Percentiles rank a stretch among this genome's conserved stretches.
Evolutionary conservation across 306 rosid species (phyloP).

Genomic region (Coriaria nepalensis): DNA sequence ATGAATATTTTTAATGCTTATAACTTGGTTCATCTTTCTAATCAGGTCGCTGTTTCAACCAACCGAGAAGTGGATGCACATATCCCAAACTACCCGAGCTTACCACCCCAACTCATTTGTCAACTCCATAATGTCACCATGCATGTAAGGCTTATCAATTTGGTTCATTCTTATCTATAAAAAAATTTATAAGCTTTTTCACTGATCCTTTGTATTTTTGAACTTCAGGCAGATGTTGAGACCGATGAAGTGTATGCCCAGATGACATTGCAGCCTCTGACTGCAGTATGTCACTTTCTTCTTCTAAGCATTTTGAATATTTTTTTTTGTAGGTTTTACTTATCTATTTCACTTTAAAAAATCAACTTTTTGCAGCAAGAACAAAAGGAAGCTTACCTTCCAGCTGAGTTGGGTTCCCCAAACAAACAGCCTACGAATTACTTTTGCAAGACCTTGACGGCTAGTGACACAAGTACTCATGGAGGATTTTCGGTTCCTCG

Average conservation of each 20-base stretch:
- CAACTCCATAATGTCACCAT: constrained; percentile 95
- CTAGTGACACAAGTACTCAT: constrained; percentile 97
- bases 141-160: constrained; percentile 54
- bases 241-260: constrained; percentile 89
- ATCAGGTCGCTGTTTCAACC: constrained; percentile 82
- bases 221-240: constrained; percentile 80
- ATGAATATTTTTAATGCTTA: constrained; percentile 4
- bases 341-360: constrained; percentile 5
- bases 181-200: constrained; percentile 2
- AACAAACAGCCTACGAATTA: constrained; percentile 94
- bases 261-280: constrained; percentile 92
- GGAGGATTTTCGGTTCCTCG: constrained; percentile 99
- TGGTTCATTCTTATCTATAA: constrained; percentile 4
- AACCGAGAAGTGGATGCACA: constrained; percentile 87
- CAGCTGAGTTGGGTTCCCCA: constrained; percentile 74
- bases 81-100: constrained; percentile 86
- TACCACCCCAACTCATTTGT: constrained; percentile 89
- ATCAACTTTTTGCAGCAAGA: constrained; percentile 52
- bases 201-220: constrained; percentile 6
- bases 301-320: background rate
- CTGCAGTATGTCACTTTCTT: constrained; percentile 35
- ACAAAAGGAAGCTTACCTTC: constrained; percentile 88
- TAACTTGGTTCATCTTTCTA: background rate
- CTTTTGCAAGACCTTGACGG: constrained; percentile 91
- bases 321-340: constrained; percentile 6